These are phyloP conservation scores for Trametes versicolor DNA, from an alignment of 1,284 basidiomycete species.

Conservation along the genomic window DNA sequence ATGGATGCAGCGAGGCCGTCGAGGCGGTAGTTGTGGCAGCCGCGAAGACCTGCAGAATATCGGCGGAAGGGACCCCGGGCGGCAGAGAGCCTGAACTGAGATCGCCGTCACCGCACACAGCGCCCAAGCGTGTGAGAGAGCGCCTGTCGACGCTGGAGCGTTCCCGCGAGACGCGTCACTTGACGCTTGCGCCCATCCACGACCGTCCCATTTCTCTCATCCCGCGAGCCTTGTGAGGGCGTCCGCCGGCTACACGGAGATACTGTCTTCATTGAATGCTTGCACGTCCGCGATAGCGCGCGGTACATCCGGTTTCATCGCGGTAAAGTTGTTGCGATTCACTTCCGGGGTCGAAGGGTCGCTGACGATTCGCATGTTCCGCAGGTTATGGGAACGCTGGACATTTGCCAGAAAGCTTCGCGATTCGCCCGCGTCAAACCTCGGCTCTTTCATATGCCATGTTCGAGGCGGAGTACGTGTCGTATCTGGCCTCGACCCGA, in stretches of 20 bases:
- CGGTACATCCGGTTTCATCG: not conserved
- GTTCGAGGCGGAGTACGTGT: not conserved
- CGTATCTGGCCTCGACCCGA: not conserved
- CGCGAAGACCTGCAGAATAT: not conserved
- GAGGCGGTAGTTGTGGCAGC: not conserved
- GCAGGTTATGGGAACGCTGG: not conserved
- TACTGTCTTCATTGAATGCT: not conserved
- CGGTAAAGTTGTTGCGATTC: not conserved
- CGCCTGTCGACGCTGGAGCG: not conserved
- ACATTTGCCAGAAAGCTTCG: not conserved
- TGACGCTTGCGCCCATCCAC: not conserved
- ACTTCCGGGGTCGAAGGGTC: not conserved
- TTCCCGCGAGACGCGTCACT: not conserved
- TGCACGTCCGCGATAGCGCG: too few species aligned
- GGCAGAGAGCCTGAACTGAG: not conserved
- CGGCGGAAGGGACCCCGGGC: conserved; percentile 11
- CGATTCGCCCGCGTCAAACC: not conserved
- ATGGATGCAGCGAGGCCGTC: conserved; percentile 16
- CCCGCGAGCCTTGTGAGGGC: not conserved
- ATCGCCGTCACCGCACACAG: not conserved
- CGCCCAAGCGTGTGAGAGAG: not conserved
- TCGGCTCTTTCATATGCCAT: not conserved
- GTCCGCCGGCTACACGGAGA: not conserved
- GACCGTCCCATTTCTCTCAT: not conserved
- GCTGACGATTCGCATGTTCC: not conserved